phyloP scores from a whole-genome alignment of 257 asterid genomes.

The Plantago elongata region DNA sequence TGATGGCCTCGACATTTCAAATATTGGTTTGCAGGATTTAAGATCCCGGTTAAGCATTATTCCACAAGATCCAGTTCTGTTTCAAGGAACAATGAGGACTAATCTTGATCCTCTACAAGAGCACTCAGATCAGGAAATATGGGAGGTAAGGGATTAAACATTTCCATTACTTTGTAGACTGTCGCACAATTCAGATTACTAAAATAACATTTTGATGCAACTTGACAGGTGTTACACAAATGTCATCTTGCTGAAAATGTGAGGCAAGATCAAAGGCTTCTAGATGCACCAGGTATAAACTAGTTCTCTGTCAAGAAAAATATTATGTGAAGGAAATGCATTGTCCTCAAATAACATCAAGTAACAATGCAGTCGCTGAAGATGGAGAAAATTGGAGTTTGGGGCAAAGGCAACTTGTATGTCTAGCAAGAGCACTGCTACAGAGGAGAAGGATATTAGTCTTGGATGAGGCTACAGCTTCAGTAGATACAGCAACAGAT shows the following conservation, averaged over 20 bases:
- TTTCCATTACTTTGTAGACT: neutral
- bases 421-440: conserved; percentile 61
- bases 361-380: conserved; percentile 56
- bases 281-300: conserved; percentile 64
- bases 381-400: conserved; percentile 90
- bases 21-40: conserved; percentile 66
- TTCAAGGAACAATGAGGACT: conserved; percentile 71
- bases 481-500: conserved; percentile 66
- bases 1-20: conserved; percentile 60
- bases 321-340: neutral
- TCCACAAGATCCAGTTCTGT: conserved; percentile 83
- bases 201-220: neutral
- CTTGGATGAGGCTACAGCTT: conserved; percentile 82
- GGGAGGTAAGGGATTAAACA: conserved; percentile 49
- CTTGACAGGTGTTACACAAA: conserved; percentile 52
- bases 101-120: conserved; percentile 68
- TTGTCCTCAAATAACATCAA: neutral
- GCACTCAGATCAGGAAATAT: conserved; percentile 58
- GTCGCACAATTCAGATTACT: neutral
- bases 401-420: conserved; percentile 81
- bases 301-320: conserved; percentile 5
- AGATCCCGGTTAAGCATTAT: conserved; percentile 68
- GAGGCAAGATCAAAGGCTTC: conserved; percentile 58
- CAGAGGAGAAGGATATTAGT: conserved; percentile 62
- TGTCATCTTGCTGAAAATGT: conserved; percentile 59